phyloP scores from a whole-genome alignment of 352 stramenopile species.

The Globisporangium alternatum region DNA sequence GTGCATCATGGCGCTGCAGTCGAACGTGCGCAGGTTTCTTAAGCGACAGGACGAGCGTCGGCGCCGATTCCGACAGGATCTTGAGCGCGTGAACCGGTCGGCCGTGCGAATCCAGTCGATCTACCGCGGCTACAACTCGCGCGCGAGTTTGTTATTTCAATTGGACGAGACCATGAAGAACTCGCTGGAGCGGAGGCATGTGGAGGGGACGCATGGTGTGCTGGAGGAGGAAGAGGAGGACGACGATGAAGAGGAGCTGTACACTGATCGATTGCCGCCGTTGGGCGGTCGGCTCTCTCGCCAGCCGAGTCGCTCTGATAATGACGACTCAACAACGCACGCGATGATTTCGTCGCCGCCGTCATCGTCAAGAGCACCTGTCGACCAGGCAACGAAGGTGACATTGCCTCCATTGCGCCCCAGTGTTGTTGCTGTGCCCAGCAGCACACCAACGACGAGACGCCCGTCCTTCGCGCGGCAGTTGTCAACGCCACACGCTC shows the following conservation, averaged over 20 bases:
- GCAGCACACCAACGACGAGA: neutral
- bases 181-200: neutral
- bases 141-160: conserved; percentile 35
- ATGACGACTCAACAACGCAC: conserved; percentile 14
- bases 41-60: conserved; percentile 38
- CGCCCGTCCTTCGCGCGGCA: conserved; percentile 26
- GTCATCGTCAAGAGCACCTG: conserved; percentile 2
- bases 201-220: neutral
- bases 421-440: neutral
- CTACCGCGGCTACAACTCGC: conserved; percentile 62
- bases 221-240: conserved; percentile 14
- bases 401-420: conserved; percentile 21
- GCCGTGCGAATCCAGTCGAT: conserved; percentile 66
- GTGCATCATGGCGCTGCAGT: conserved; percentile 69
- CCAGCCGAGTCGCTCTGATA: conserved; percentile 18
- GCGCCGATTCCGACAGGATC: conserved; percentile 41
- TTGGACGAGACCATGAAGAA: conserved; percentile 32
- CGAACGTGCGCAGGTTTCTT: conserved; percentile 56
- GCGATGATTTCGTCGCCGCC: conserved; percentile 12
- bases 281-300: conserved; percentile 13
- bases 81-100: conserved; percentile 61
- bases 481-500: conserved; percentile 14
- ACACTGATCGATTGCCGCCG: conserved; percentile 20
- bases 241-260: conserved; percentile 15
- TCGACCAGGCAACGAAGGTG: conserved; percentile 1